These are phyloP conservation scores for Phytopythium boreale DNA, from an alignment of 352 stramenopile species.

Conservation along the genomic window DNA sequence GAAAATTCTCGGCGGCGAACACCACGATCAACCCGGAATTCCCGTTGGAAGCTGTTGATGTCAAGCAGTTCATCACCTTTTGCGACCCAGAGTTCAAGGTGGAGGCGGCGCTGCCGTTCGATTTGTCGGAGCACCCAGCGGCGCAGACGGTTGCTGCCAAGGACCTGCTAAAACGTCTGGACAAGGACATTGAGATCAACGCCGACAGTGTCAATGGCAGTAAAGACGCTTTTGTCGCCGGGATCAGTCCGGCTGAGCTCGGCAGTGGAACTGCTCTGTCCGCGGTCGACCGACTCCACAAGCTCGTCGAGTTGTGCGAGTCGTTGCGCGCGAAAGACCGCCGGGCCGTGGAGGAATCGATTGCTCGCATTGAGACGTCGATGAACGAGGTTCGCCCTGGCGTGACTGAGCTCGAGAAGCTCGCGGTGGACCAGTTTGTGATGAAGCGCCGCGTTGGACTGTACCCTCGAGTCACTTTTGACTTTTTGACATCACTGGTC, in stretches of 20 bases:
- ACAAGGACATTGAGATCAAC: constrained; percentile 90
- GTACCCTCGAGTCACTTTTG: constrained; percentile 67
- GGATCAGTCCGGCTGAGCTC: constrained; percentile 54
- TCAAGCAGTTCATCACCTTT: constrained; percentile 70
- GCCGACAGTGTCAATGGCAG: constrained; percentile 65
- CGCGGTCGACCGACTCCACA: constrained; percentile 31
- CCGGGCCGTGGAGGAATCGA: constrained; percentile 43
- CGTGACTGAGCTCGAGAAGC: constrained; percentile 5
- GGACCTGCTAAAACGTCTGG: constrained; percentile 91
- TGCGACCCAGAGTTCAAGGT: constrained; percentile 61
- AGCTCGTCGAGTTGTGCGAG: constrained; percentile 52
- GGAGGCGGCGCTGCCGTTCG: constrained; percentile 84
- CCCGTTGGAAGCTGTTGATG: constrained; percentile 64
- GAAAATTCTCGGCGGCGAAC: constrained; percentile 27
- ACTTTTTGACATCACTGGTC: constrained; percentile 76
- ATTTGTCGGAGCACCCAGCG: constrained; percentile 86
- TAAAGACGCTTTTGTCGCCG: constrained; percentile 71
- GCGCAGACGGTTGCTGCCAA: constrained; percentile 93
- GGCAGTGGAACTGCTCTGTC: constrained; percentile 6
- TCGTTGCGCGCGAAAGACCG: constrained; percentile 52
- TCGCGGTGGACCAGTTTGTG: constrained; percentile 47
- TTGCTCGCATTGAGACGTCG: constrained; percentile 42
- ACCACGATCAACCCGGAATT: constrained; percentile 65
- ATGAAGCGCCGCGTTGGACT: constrained; percentile 53
- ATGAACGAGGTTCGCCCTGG: constrained; percentile 45